Conservation (phyloP, 768 basidiomycete genomes). For the Agrocybe praecox region DNA sequence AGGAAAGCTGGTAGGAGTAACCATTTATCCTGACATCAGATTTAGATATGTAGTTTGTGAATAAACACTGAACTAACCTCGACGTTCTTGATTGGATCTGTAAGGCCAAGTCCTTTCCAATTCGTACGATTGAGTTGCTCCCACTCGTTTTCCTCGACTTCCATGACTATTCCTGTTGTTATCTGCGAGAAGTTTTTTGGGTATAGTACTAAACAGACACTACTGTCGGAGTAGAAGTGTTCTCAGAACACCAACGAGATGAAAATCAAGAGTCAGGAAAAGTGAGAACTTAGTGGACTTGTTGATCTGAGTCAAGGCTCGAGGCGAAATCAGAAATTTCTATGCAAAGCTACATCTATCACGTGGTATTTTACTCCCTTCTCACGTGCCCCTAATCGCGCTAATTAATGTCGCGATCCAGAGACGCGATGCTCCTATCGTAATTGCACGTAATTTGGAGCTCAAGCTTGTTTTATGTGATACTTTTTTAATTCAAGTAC, state of each 20-base stretch:
- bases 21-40: constrained; percentile 88
- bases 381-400: background rate
- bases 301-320: background rate
- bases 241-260: background rate
- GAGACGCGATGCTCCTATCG: background rate
- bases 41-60: background rate
- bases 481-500: too few relatives aligned
- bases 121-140: constrained; percentile 53
- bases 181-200: background rate
- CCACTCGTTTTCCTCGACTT: constrained; percentile 51
- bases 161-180: background rate
- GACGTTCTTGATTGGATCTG: constrained; percentile 88
- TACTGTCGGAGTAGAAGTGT: background rate
- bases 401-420: background rate
- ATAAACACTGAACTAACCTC: constrained; percentile 59
- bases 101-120: constrained; percentile 80
- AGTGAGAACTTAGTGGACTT: background rate
- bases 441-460: background rate
- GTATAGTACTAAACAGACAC: background rate
- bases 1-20: constrained; percentile 94
- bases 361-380: background rate
- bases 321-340: background rate
- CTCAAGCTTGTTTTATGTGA: background rate
- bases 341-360: background rate
- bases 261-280: background rate